Base-by-base conservation (phyloP, 2,329 filamentous ascomycete genomes). In the Annulohypoxylon truncatum region DNA sequence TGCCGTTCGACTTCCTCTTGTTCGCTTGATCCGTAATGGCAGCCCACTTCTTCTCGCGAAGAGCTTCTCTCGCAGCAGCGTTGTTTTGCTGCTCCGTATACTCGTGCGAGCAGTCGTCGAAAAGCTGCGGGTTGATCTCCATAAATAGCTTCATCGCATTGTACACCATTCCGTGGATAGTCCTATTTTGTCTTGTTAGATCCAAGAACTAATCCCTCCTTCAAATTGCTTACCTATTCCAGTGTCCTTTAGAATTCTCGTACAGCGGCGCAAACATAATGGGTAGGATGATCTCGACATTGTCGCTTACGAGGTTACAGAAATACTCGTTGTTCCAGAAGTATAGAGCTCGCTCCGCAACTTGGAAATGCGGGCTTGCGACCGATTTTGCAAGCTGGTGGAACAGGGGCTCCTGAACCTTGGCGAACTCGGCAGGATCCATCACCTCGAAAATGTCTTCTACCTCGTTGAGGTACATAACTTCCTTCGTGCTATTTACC, bases 311-410 rank as follows among this genome's bases (percentile, higher is more conserved):
- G 64, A 99, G 85, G 77, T 98, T 99, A 85, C 96, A 99, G 82
- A 99, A 99, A 79, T 99, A 99, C 79, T 99, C 96, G 77, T 99
- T 99, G 85, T 99, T 99, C 96, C 96, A 99, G 83, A 99, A 99
- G 82, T 99, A 99, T 26, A 99, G 86, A 4, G 96, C 96, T 71
- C 96, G 90, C 82, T 99, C 96, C 15, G 96, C 96, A 63, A 99
- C 96, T 84, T 99, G 96, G 83, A 99, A 99, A 80, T 99, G 96
- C 51, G 96, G 96, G 77, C 96, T 99, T 52, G 96, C 95, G 42
- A 99, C 96, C 2, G 96, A 98, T 80, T 98, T 99, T 71, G 96
- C 94, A 71, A 99, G 85, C 79, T 99, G 96, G 74, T 97, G 94
- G 85, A 99, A 99, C 38, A 99, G 83, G 51, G 96, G 95, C 76